Evolutionary conservation across 495 filamentous ascomycete genomes (phyloP), one percentile per base, ranked within the genome.

Genomic region (Neurospora sublineolata): DNA sequence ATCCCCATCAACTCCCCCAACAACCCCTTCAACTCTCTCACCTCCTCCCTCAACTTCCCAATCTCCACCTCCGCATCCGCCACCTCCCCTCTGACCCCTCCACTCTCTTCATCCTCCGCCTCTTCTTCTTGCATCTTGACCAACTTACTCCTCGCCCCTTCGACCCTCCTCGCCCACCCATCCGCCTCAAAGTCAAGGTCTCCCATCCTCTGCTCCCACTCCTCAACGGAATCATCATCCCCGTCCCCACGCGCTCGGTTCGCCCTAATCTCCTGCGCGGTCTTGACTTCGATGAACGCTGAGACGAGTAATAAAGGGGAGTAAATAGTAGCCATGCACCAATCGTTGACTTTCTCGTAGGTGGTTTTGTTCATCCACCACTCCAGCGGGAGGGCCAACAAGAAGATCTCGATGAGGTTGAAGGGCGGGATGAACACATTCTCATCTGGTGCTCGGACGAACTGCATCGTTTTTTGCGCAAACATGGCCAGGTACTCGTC

Each of bases 361-460:
- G 76, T 75, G 5, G 79, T 70, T 40, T 86, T 85, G 20, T 87
- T 77, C 78, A 98, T 85, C 96, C 95, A 98, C 96, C 96, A 99
- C 83, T 98, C 95, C 70, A 98, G 90, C 39, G 94, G 93, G 3
- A 94, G 75, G 68, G 93, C 85, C 3, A 97, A 82, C 64, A 86
- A 83, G 75, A 97, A 85, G 18, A 97, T 89, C 77, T 98, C 95
- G 68, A 99, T 87, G 11, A 99, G 86, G 78, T 99, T 99, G 81
- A 98, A 93, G 0, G 95, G 93, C 6, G 95, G 89, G 71, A 99
- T 96, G 80, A 94, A 99, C 64, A 99, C 95, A 75, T 99, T 97
- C 80, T 98, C 96, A 75, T 98, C 95, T 0, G 95, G 95, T 0
- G 95, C 96, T 23, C 96, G 93, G 10, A 98, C 92, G 75, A 97